These are phyloP conservation scores for Yarrowia yakushimensis DNA, from an alignment of 805 yeast genomes.

Conservation along the genomic window DNA sequence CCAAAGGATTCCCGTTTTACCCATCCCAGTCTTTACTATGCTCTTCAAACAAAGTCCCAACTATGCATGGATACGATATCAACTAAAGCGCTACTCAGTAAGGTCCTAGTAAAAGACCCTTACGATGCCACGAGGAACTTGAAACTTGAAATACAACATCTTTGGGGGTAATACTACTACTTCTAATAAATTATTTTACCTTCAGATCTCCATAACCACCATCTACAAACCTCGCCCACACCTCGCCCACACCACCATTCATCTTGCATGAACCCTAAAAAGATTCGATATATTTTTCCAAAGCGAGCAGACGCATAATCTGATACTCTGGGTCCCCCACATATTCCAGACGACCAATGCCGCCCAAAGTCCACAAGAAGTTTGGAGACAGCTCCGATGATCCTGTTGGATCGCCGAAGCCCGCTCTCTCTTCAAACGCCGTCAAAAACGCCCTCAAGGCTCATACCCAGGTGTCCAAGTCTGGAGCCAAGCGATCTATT, in stretches of 20 bases:
- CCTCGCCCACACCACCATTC: not conserved
- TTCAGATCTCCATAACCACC: not conserved
- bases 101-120: not conserved
- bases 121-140: not conserved
- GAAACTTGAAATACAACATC: not conserved
- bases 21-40: not conserved
- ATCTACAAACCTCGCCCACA: not conserved
- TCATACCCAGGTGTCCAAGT: not conserved
- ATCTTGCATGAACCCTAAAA: constrained; percentile 1
- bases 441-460: constrained; percentile 3
- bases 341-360: constrained; percentile 27
- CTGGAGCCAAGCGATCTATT: constrained; percentile 5
- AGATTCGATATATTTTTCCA: constrained; percentile 3
- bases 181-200: not conserved
- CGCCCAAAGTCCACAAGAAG: constrained; percentile 32
- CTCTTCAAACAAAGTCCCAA: not conserved
- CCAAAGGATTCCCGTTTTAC: no score
- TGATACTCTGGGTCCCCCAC: not conserved
- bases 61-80: not conserved
- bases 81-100: not conserved
- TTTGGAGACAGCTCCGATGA: constrained; percentile 28
- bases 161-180: no score
- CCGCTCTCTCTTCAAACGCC: not conserved
- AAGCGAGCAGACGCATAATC: not conserved
- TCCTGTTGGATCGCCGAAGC: not conserved